Evolutionary conservation across 257 asterid genomes (phyloP).

Genomic region (Petrea volubilis): DNA sequence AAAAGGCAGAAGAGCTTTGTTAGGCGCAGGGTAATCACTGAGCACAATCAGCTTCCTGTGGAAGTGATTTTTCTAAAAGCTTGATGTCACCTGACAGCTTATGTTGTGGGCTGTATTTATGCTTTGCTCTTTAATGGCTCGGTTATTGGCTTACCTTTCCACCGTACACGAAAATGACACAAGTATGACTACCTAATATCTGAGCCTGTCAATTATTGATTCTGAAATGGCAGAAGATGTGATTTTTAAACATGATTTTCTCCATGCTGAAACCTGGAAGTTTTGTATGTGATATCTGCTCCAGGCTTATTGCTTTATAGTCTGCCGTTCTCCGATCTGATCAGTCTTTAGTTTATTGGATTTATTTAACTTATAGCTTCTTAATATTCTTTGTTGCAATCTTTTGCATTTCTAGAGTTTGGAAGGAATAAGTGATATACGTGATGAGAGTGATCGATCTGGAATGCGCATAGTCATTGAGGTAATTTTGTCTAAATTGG

Average conservation of each 20-base stretch:
- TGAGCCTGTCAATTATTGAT: background rate
- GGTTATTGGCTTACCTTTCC: background rate
- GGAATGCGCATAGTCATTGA: conserved; percentile 98
- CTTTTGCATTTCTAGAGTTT: conserved; percentile 50
- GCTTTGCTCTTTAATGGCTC: background rate
- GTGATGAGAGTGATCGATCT: conserved; percentile 98
- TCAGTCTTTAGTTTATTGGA: conserved; percentile 13
- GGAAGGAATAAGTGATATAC: conserved; percentile 98
- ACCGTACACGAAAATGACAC: background rate
- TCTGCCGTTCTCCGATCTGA: conserved; percentile 5
- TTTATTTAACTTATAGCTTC: conserved; percentile 5
- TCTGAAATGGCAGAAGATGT: background rate
- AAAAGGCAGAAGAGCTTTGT: background rate
- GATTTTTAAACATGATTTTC: background rate
- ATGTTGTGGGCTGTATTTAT: background rate
- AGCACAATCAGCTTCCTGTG: background rate
- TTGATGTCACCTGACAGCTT: background rate
- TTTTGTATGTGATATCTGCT: conserved; percentile 4
- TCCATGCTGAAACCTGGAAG: background rate
- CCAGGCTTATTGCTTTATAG: background rate
- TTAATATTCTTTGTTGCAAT: conserved; percentile 5
- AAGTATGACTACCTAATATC: background rate
- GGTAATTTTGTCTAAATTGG: conserved; percentile 49
- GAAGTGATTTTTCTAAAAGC: conserved; percentile 1
- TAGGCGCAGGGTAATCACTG: background rate